Evolutionary conservation across 2,329 filamentous ascomycete species (phyloP).

Genomic region (Alternaria atra): DNA sequence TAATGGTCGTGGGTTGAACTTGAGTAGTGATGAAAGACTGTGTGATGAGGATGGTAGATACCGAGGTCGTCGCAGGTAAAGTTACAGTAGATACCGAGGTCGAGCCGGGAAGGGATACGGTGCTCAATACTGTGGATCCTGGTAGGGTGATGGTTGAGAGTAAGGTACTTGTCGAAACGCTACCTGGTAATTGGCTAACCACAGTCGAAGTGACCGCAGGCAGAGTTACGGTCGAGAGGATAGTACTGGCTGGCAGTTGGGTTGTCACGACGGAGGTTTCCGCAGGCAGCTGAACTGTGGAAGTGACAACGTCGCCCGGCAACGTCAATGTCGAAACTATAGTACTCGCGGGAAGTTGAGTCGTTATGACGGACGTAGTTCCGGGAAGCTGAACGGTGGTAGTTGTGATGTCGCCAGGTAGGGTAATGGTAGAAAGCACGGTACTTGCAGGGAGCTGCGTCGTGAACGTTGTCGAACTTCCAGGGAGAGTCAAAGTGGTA

Average conservation of each 20-base stretch:
- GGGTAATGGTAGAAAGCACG: constrained; percentile 18
- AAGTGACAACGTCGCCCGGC: constrained; percentile 27
- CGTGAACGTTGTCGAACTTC: constrained; percentile 9
- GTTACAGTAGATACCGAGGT: constrained; percentile 32
- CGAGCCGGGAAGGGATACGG: constrained; percentile 17
- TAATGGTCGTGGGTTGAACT: constrained; percentile 32
- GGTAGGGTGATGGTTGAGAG: constrained; percentile 31
- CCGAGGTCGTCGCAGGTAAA: constrained; percentile 35
- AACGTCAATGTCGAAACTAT: constrained; percentile 21
- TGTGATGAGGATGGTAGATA: constrained; percentile 28
- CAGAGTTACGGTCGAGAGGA: constrained; percentile 23
- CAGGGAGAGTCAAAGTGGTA: constrained; percentile 11
- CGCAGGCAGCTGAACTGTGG: constrained; percentile 26
- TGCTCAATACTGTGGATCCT: constrained; percentile 15
- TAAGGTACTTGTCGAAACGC: constrained; percentile 31
- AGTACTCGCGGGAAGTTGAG: constrained; percentile 15
- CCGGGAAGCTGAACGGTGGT: constrained; percentile 22
- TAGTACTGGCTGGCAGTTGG: constrained; percentile 9
- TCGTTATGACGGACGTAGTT: constrained; percentile 5
- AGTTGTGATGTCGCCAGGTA: constrained; percentile 27
- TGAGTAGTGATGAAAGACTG: constrained; percentile 27
- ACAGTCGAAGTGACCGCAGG: constrained; percentile 18
- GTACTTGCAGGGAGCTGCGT: constrained; percentile 16
- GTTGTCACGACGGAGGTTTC: constrained; percentile 18
- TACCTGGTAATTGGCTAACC: constrained; percentile 19